Evolutionary conservation across 345 rosid genomes (phyloP).

Genomic region (Murraya paniculata): DNA sequence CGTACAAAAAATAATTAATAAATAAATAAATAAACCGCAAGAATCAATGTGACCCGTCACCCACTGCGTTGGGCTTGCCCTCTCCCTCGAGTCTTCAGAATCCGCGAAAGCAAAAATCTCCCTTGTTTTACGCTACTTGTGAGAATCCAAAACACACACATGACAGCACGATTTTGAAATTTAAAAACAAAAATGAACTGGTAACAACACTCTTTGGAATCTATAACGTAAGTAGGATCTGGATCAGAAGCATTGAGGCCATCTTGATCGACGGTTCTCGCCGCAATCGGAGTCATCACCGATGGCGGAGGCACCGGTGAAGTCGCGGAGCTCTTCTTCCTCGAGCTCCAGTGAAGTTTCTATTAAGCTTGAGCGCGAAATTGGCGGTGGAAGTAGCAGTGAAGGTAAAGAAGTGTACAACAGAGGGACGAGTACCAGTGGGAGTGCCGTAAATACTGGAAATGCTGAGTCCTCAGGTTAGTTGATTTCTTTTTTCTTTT

Average conservation of each 20-base stretch:
- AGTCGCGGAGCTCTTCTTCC: slow-evolving; percentile 34
- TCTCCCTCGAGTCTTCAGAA: neutral
- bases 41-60: neutral
- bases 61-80: slow-evolving; percentile 18
- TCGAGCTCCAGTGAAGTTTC: slow-evolving; percentile 40
- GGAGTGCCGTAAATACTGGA: slow-evolving; percentile 33
- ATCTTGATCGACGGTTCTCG: slow-evolving; percentile 11
- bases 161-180: no score
- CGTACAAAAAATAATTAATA: no score
- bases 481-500: neutral
- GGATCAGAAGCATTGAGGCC: slow-evolving; percentile 30
- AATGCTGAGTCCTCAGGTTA: slow-evolving; percentile 41
- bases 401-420: slow-evolving; percentile 29
- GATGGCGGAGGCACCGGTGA: slow-evolving; percentile 53
- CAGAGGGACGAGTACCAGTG: slow-evolving; percentile 26
- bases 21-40: neutral
- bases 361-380: slow-evolving; percentile 37
- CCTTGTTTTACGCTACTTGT: slow-evolving; percentile 5
- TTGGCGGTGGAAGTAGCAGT: slow-evolving; percentile 30
- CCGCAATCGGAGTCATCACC: slow-evolving; percentile 11
- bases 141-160: slow-evolving; percentile 28
- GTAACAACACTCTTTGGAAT: neutral
- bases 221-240: slow-evolving; percentile 32
- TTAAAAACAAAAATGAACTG: no score
- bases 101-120: neutral